phyloP scores from a whole-genome alignment of 2,329 filamentous ascomycete species.

The Hypoxylon sp. region DNA sequence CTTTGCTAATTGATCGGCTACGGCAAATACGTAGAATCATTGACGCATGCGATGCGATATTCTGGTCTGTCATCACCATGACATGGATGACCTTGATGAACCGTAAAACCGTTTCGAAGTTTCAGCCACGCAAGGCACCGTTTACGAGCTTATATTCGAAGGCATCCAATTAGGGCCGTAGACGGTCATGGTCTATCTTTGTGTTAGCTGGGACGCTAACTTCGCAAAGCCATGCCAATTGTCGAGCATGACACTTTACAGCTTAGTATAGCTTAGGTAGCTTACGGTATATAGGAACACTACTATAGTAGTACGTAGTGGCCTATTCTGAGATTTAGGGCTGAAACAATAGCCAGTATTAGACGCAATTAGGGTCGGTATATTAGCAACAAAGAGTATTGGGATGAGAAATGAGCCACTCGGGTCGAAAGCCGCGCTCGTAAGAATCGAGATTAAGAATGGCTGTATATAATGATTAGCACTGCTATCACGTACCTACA shows the following conservation, averaged over 20 bases:
- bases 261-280: conserved; percentile 17
- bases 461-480: not conserved
- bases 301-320: not conserved
- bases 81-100: conserved; percentile 12
- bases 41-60: conserved; percentile 7
- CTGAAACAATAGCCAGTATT: conserved; percentile 19
- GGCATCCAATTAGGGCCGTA: conserved; percentile 19
- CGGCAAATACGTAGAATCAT: not conserved
- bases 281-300: not conserved
- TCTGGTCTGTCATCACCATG: conserved; percentile 2
- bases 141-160: conserved; percentile 5
- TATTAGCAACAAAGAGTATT: conserved; percentile 5
- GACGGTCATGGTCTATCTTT: conserved; percentile 2
- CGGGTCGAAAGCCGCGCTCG: conserved; percentile 10
- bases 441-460: conserved; percentile 25
- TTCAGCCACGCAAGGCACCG: conserved; percentile 30
- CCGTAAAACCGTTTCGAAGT: conserved; percentile 26
- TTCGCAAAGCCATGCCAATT: conserved; percentile 12
- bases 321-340: conserved; percentile 30
- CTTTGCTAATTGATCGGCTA: not conserved
- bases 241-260: not conserved
- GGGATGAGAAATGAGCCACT: conserved; percentile 7
- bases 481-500: not conserved
- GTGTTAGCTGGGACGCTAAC: conserved; percentile 20
- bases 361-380: conserved; percentile 4